Percentiles rank a stretch among this genome's conserved stretches.
These are phyloP conservation scores for Phaffia australis DNA, from an alignment of 768 basidiomycete species.

Conservation along the genomic window DNA sequence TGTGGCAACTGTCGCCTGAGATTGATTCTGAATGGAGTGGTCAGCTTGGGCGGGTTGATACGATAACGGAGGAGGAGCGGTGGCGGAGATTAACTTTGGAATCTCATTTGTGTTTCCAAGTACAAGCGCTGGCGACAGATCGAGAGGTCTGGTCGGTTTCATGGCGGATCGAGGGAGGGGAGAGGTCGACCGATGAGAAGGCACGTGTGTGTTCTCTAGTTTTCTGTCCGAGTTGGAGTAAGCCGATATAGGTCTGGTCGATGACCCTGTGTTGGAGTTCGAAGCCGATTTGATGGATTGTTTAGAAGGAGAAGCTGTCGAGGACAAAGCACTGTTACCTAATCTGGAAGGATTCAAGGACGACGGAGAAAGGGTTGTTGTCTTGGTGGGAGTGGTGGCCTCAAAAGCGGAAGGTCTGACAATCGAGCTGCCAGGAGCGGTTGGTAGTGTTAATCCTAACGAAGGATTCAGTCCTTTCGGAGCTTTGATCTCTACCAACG, in stretches of 20 bases:
- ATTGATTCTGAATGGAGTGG: neutral
- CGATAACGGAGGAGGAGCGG: conserved; percentile 5
- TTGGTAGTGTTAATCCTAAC: conserved; percentile 11
- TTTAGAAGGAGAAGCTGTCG: neutral
- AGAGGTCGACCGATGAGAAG: conserved; percentile 12
- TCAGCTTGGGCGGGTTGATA: conserved; percentile 1
- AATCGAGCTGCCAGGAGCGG: conserved; percentile 23
- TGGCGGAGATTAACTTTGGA: neutral
- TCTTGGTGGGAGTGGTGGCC: neutral
- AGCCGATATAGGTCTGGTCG: neutral
- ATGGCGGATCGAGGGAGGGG: conserved; percentile 21
- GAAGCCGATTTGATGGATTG: neutral
- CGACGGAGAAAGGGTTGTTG: neutral
- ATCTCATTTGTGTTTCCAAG: neutral
- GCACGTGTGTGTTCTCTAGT: conserved; percentile 11
- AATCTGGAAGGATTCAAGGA: too few relatives aligned
- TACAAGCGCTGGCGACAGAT: neutral
- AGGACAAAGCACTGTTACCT: neutral
- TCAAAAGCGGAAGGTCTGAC: conserved; percentile 11
- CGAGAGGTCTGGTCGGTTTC: neutral
- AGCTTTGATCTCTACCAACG: conserved; percentile 21
- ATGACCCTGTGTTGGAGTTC: conserved; percentile 4
- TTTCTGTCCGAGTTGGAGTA: neutral
- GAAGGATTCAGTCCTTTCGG: conserved; percentile 19
- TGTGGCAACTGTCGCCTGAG: neutral